Evolutionary conservation across 257 asterid species (phyloP).

Genomic region (Leonotis leonurus): DNA sequence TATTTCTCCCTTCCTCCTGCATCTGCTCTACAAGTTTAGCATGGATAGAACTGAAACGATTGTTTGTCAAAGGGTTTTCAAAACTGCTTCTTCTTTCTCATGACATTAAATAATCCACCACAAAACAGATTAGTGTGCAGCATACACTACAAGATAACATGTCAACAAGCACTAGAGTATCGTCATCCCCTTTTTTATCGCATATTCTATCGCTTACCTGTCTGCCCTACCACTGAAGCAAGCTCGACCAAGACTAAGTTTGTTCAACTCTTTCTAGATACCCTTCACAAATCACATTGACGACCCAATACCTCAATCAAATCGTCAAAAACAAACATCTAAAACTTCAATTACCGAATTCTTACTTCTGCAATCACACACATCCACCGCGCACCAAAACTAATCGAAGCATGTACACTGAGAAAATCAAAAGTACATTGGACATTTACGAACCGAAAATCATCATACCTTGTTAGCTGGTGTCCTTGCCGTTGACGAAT

Average conservation of each 20-base stretch:
- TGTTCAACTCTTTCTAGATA: background rate
- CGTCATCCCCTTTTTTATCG: background rate
- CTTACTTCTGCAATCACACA: constrained; percentile 3
- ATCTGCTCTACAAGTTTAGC: constrained; percentile 5
- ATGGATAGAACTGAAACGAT: background rate
- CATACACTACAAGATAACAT: background rate
- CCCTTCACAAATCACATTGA: background rate
- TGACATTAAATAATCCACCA: background rate
- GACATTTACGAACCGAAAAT: background rate
- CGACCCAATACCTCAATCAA: constrained; percentile 6
- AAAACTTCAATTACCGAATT: background rate
- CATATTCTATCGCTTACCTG: background rate
- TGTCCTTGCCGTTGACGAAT: constrained; percentile 62
- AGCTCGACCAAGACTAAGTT: constrained; percentile 7
- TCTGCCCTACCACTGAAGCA: background rate
- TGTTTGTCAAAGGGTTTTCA: background rate
- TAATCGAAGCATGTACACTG: background rate
- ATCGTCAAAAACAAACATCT: background rate
- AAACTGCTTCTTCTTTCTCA: background rate
- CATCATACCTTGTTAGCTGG: constrained; percentile 56
- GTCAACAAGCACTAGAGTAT: background rate
- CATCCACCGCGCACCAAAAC: background rate
- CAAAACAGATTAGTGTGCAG: background rate
- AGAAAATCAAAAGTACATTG: background rate
- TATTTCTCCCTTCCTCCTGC: background rate